Evolutionary conservation across 345 rosid genomes (phyloP), one percentile per base, ranked within the genome.

Genomic region (Noccaea caerulescens): DNA sequence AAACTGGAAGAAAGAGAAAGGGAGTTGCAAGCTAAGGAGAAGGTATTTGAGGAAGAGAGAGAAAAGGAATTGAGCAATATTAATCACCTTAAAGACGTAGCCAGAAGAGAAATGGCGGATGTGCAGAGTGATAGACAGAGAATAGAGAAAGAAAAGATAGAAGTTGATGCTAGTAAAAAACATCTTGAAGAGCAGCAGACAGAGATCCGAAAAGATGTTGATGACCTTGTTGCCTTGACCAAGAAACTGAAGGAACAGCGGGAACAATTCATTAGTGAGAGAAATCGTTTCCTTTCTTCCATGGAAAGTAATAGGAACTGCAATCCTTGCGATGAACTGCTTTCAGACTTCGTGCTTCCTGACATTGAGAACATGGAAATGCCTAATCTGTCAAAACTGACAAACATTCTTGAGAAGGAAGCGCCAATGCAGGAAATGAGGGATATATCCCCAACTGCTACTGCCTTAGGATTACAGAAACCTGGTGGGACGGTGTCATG

Each of bases 51-150:
- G 67, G 97, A 91, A 77, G 96, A 91, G 80, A 94, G 79, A 53
- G 92, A 86, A 82, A 84, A 84, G 73, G 97, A 88, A 71, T 14
- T 88, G 56, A 77, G 77, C 65, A 94, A 91, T 71, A 84, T 91
- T 38, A 88, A 82, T 57, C 82, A 82, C 85, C 67, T 86, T 63
- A 87, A 97, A 76, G 98, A 88, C 37, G 72, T 88, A 65, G 92
- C 93, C 52, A 84, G 87, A 73, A 88, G 87, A 74, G 97, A 89
- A 78, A 94, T 91, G 97, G 85, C 85, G 27, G 99, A 94, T 16
- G 27, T 84, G 92, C 88, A 84, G 80, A 75, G 51, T 34, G 96
- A 88, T 71, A 83, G 98, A 69, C 49, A 58, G 11, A 77, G 83
- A 66, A 65, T 88, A 64, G 87, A 81, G 63, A 88, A 83, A 72